These are phyloP conservation scores for Pseudomicrostroma phylloplanum DNA, from an alignment of 1,284 basidiomycete genomes.

Conservation along the genomic window DNA sequence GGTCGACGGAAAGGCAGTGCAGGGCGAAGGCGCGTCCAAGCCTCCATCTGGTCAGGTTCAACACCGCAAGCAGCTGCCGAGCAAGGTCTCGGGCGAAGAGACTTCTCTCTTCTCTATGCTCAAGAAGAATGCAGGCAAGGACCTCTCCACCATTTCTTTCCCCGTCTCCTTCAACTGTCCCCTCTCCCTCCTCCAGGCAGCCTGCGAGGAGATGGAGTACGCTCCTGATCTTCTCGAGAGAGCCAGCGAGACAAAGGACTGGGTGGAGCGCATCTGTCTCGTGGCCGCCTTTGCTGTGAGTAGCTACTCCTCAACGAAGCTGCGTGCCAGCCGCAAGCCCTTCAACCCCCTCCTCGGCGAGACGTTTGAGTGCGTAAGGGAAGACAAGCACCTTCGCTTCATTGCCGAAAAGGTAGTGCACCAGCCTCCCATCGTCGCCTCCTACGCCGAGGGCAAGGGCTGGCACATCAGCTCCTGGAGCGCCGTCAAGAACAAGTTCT, in stretches of 20 bases:
- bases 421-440: constrained; percentile 45
- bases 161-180: constrained; percentile 51
- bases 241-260: constrained; percentile 35
- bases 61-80: constrained; percentile 58
- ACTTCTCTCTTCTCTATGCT: constrained; percentile 77
- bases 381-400: constrained; percentile 40
- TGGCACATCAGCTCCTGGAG: constrained; percentile 41
- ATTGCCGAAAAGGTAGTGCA: constrained; percentile 50
- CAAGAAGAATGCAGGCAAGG: constrained; percentile 71
- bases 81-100: constrained; percentile 63
- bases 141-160: constrained; percentile 49
- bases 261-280: constrained; percentile 40
- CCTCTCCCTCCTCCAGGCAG: constrained; percentile 45
- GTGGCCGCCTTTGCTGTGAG: constrained; percentile 46
- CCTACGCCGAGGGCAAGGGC: constrained; percentile 44
- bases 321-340: constrained; percentile 46
- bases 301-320: constrained; percentile 44
- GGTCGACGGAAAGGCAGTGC: constrained; percentile 31
- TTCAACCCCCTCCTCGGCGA: constrained; percentile 50
- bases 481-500: constrained; percentile 50
- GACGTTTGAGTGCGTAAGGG: constrained; percentile 47
- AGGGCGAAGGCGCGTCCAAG: constrained; percentile 10
- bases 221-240: constrained; percentile 45
- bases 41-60: constrained; percentile 16
- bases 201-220: constrained; percentile 50